Conservation (phyloP, 345 rosid species). For the Kandelia obovata region DNA sequence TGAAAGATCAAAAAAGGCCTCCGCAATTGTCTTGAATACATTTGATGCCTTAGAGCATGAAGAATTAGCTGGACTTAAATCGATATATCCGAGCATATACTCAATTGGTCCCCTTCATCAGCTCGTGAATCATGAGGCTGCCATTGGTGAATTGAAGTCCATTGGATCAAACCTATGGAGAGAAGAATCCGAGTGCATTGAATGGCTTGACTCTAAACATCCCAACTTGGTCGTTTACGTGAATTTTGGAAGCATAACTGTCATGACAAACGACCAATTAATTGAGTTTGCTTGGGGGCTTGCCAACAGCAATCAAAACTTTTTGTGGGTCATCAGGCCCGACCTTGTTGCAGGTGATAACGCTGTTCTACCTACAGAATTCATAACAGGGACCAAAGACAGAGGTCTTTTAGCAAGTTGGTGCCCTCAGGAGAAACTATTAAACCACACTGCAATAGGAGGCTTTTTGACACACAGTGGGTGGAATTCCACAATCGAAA, state of each 20-base stretch:
- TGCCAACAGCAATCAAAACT: constrained; percentile 9
- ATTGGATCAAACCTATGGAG: constrained; percentile 17
- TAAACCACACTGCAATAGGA: constrained; percentile 14
- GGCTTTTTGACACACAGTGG: constrained; percentile 22
- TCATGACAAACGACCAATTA: constrained; percentile 9
- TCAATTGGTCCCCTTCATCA: constrained; percentile 14
- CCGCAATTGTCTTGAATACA: constrained; percentile 16
- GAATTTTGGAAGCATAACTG: constrained; percentile 18
- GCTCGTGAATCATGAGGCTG: not conserved
- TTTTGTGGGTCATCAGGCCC: constrained; percentile 18
- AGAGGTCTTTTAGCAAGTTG: constrained; percentile 12
- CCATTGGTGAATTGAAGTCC: not conserved
- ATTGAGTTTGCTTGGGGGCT: constrained; percentile 20
- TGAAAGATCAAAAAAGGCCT: constrained; percentile 6
- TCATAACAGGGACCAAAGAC: not conserved
- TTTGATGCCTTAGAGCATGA: constrained; percentile 11
- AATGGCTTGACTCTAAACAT: constrained; percentile 12
- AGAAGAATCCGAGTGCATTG: constrained; percentile 9
- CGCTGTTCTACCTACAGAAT: constrained; percentile 3
- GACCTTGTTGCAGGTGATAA: constrained; percentile 10
- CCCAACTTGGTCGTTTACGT: constrained; percentile 14
- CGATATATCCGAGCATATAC: constrained; percentile 8
- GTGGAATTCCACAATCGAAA: constrained; percentile 28
- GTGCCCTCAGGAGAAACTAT: constrained; percentile 18
- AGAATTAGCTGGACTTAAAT: not conserved